Percentiles rank a stretch among this genome's conserved stretches.
phyloP scores from a whole-genome alignment of 441 rosid species.

The Gossypium davidsonii region DNA sequence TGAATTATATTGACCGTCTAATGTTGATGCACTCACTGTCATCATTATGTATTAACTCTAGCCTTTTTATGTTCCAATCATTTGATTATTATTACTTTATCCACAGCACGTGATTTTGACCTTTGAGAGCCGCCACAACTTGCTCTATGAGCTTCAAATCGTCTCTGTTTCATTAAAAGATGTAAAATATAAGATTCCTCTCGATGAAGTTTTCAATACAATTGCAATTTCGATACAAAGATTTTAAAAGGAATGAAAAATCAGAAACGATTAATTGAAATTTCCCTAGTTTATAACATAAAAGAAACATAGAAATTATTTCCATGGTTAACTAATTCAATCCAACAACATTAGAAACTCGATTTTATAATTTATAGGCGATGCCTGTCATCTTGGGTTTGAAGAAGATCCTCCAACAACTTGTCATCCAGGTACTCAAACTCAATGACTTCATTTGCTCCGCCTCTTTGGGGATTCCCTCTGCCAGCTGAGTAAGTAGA shows the following conservation, averaged over 20 bases:
- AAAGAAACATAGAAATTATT: not conserved
- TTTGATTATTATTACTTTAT: no score
- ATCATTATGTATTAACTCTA: not conserved
- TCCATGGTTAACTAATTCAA: not conserved
- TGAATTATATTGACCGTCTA: not conserved
- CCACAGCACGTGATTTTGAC: conserved; percentile 1
- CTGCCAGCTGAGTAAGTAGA: conserved; percentile 17
- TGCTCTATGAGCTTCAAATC: not conserved
- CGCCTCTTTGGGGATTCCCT: conserved; percentile 9
- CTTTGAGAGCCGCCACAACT: not conserved
- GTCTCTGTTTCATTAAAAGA: no score
- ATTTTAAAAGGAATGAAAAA: not conserved
- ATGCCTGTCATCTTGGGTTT: conserved; percentile 13
- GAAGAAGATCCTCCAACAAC: conserved; percentile 69
- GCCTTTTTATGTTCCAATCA: not conserved
- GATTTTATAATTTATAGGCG: not conserved
- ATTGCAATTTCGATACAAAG: not conserved
- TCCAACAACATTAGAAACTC: not conserved
- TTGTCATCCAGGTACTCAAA: conserved; percentile 66
- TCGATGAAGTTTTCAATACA: not conserved
- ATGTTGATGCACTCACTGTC: no score
- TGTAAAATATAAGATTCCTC: not conserved
- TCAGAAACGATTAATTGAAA: not conserved
- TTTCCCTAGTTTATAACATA: not conserved
- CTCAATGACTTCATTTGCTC: conserved; percentile 46